Evolutionary conservation across 495 filamentous ascomycete genomes (phyloP), one percentile per base, ranked within the genome.

Genomic region (Aspergillus panamensis): DNA sequence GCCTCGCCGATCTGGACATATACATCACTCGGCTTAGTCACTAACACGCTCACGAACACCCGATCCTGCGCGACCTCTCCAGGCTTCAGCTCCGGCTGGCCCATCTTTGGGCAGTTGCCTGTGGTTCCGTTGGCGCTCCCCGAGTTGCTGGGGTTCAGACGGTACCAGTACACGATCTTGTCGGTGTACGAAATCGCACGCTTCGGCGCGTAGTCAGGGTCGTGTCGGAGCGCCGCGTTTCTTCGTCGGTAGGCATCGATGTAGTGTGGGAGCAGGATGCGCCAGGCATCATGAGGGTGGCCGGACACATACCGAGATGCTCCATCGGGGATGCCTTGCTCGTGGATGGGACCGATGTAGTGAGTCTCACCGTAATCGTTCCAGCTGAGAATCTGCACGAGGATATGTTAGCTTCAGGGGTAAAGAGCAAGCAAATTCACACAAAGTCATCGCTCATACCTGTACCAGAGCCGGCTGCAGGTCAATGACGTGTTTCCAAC

Each of bases 321-420:
- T 0, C 78, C 82, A 8, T 67, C 56, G 0, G 83, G 78, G 4
- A 85, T 77, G 8, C 82, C 78, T 6, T 69, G 63, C 0, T 70
- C 55, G 32, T 77, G 66, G 33, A 84, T 75, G 4, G 81, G 82
- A 32, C 83, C 84, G 57, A 92, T 85, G 61, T 92, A 90, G 72
- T 88, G 87, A 8, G 83, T 82, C 68, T 92, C 88, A 44, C 87
- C 88, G 55, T 81, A 91, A 67, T 91, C 88, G 56, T 91, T 91
- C 88, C 88, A 90, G 68, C 70, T 73, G 19, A 77, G 70, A 44
- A 82, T 76, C 69, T 74, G 55, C 21, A 55, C 48, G 20, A 63
- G 37, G 4, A 29, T 14, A 31, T n/a, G 53, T 51, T 29, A 52
- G 45, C n/a, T 20, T 7, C 17, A 9, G 44, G 16, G 6, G 21